phyloP scores from a whole-genome alignment of 108 stramenopile genomes.

The Chaetoceros muelleri region DNA sequence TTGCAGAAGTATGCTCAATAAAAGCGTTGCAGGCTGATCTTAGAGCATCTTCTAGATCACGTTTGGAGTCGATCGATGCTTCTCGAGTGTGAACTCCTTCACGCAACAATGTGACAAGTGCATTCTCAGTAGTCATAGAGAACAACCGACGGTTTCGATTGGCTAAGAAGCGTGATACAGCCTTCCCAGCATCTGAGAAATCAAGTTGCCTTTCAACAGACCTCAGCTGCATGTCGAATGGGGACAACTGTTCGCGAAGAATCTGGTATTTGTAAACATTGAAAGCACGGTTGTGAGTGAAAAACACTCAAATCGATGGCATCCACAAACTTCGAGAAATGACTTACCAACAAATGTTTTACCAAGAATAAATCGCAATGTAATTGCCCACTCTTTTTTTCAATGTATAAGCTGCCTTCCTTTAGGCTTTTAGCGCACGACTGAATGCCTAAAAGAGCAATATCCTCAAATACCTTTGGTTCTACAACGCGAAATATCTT shows the following conservation, averaged over 20 bases:
- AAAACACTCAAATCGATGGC: neutral
- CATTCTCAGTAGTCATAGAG: slow-evolving; percentile 82
- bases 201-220: slow-evolving; percentile 82
- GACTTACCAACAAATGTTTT: slow-evolving; percentile 73
- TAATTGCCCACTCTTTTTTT: slow-evolving; percentile 45
- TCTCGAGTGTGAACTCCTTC: slow-evolving; percentile 83
- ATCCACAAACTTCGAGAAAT: neutral
- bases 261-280: slow-evolving; percentile 31
- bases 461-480: slow-evolving; percentile 85
- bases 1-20: slow-evolving; percentile 69
- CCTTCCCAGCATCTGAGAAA: slow-evolving; percentile 80
- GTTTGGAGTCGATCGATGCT: slow-evolving; percentile 78
- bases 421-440: slow-evolving; percentile 72
- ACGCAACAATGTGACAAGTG: slow-evolving; percentile 69
- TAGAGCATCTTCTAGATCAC: slow-evolving; percentile 81
- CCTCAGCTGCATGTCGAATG: slow-evolving; percentile 85
- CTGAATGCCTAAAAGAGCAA: slow-evolving; percentile 72
- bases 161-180: slow-evolving; percentile 76
- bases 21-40: slow-evolving; percentile 81
- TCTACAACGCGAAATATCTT: slow-evolving; percentile 91
- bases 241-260: slow-evolving; percentile 86
- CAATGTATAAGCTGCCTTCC: slow-evolving; percentile 62
- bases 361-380: slow-evolving; percentile 85
- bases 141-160: slow-evolving; percentile 82
- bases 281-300: neutral